These are phyloP conservation scores for Cryptosporidium ryanae DNA, from an alignment of 169 alveolate genomes.

Conservation along the genomic window DNA sequence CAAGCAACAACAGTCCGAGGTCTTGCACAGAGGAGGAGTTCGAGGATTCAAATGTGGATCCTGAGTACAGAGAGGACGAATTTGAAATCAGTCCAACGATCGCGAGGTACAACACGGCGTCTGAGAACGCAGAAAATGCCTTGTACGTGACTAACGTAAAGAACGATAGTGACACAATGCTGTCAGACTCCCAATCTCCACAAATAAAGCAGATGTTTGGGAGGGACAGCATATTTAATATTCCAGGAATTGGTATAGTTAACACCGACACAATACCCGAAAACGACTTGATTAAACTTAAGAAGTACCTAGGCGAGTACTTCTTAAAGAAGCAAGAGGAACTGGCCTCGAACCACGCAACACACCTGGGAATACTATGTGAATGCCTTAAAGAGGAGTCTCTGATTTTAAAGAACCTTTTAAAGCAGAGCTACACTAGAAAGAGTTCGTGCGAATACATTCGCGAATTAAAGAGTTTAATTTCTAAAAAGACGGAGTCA, in stretches of 20 bases:
- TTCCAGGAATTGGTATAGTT: conserved; percentile 71
- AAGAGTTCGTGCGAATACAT: conserved; percentile 36
- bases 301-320: conserved; percentile 54
- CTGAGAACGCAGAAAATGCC: conserved; percentile 1
- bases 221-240: conserved; percentile 44
- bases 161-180: background rate
- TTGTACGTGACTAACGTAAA: background rate
- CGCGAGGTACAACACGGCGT: background rate
- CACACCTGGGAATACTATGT: conserved; percentile 53
- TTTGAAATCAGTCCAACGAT: conserved; percentile 12
- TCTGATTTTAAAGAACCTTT: conserved; percentile 26
- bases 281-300: conserved; percentile 18
- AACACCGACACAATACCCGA: conserved; percentile 41
- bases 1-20: conserved; percentile 62
- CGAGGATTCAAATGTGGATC: conserved; percentile 44
- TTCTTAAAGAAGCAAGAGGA: conserved; percentile 58
- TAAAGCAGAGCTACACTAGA: conserved; percentile 25
- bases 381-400: conserved; percentile 71
- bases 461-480: conserved; percentile 31
- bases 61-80: conserved; percentile 42
- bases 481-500: conserved; percentile 48
- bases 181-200: conserved; percentile 2
- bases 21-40: conserved; percentile 61
- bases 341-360: conserved; percentile 62
- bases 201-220: conserved; percentile 52